A percentile compares a stretch with the other conserved stretches of the same genome.
Conservation (phyloP, 441 rosid species). For the Metrosideros polymorpha region DNA sequence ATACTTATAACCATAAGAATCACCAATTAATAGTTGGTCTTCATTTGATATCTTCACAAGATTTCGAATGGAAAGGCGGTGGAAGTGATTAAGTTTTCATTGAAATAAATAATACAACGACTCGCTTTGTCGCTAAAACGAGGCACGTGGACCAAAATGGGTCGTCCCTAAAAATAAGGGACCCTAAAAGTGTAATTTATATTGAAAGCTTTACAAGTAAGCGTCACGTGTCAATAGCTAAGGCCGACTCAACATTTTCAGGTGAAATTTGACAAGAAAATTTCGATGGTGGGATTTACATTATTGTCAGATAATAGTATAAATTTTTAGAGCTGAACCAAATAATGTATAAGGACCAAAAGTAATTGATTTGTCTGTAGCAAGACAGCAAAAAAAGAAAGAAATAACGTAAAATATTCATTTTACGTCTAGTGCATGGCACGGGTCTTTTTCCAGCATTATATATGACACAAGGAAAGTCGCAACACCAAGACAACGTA, state of each 20-base stretch:
- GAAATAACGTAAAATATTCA: too few species aligned
- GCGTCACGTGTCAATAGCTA: background rate
- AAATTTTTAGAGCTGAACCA: background rate
- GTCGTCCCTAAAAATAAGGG: background rate
- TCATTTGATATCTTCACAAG: too few species aligned
- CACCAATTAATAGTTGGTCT: too few species aligned
- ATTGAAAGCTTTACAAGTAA: rapidly evolving
- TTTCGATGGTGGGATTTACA: background rate
- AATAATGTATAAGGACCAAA: background rate
- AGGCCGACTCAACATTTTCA: background rate
- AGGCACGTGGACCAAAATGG: background rate
- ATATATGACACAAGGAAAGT: too few species aligned
- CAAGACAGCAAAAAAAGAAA: too few species aligned
- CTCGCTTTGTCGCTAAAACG: background rate
- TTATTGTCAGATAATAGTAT: background rate
- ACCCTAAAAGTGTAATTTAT: background rate
- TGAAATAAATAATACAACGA: background rate
- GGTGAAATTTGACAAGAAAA: background rate
- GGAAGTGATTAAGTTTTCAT: background rate
- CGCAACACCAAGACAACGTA: too few species aligned
- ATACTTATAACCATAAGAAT: too few species aligned
- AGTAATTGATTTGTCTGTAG: too few species aligned
- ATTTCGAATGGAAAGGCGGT: background rate
- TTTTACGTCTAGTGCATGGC: too few species aligned
- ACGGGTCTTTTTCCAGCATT: too few species aligned